Evolutionary conservation across 768 basidiomycete genomes (phyloP).

Genomic region (Cubamyces lactineus): DNA sequence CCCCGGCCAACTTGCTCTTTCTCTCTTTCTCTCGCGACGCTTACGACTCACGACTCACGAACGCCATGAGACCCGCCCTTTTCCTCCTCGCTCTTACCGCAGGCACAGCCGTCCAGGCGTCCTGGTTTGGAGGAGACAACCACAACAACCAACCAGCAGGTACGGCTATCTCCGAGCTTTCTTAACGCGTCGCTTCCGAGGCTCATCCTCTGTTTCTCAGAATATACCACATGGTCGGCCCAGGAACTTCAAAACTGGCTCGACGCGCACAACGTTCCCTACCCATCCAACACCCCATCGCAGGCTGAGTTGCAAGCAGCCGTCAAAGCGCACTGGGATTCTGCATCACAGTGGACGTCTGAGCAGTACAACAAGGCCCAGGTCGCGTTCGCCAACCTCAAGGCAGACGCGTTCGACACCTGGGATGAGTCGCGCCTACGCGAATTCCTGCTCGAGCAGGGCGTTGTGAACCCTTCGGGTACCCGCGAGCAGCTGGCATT

Average conservation of each 20-base stretch:
- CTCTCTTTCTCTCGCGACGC: constrained; percentile 6
- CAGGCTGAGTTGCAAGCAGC: constrained; percentile 40
- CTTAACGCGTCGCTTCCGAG: not conserved
- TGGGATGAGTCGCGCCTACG: constrained; percentile 88
- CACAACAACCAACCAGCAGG: constrained; percentile 34
- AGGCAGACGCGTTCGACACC: constrained; percentile 65
- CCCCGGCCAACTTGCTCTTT: not conserved
- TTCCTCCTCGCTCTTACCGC: constrained; percentile 37
- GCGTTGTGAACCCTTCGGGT: constrained; percentile 80
- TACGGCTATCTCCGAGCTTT: constrained; percentile 15
- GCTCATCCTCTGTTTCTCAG: constrained; percentile 33
- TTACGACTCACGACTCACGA: constrained; percentile 16
- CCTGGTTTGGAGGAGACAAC: constrained; percentile 36
- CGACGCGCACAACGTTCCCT: constrained; percentile 60
- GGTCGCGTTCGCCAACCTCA: constrained; percentile 54
- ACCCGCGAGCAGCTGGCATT: constrained; percentile 79
- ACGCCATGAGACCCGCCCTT: constrained; percentile 24
- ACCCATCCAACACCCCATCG: constrained; percentile 41
- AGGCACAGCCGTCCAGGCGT: constrained; percentile 34
- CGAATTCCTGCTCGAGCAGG: constrained; percentile 84
- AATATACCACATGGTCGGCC: constrained; percentile 60
- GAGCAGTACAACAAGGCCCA: constrained; percentile 70
- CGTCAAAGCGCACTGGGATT: constrained; percentile 66
- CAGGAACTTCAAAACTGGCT: constrained; percentile 72
- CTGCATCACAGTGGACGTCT: constrained; percentile 51